These are phyloP conservation scores for Ogataea glucozyma DNA, from an alignment of 805 yeast genomes.

Conservation along the genomic window DNA sequence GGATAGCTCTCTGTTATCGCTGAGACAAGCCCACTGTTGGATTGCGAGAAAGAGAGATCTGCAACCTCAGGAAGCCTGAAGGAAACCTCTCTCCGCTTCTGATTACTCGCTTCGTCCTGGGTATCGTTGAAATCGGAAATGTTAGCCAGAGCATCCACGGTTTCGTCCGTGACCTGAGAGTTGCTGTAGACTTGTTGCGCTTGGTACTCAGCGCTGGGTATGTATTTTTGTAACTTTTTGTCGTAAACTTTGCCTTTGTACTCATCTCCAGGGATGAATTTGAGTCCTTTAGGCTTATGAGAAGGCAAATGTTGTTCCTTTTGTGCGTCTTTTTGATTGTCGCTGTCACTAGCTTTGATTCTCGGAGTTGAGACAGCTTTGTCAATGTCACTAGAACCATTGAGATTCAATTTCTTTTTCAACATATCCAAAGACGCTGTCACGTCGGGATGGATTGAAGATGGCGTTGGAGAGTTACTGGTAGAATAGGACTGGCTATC, in stretches of 20 bases:
- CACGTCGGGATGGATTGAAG: conserved; percentile 18
- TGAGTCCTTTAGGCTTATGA: conserved; percentile 26
- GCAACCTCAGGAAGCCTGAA: conserved; percentile 21
- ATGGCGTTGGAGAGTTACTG: conserved; percentile 18
- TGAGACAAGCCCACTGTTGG: conserved; percentile 44
- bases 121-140: conserved; percentile 23
- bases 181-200: conserved; percentile 1
- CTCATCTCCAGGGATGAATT: conserved; percentile 35
- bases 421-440: conserved; percentile 24
- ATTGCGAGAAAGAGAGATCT: conserved; percentile 50
- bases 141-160: conserved; percentile 22
- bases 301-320: no score
- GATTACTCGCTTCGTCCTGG: not conserved
- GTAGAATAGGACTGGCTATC: conserved; percentile 2
- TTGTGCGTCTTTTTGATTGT: not conserved
- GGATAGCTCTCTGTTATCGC: conserved; percentile 46
- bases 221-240: conserved; percentile 27
- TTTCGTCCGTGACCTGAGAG: conserved; percentile 9
- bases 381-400: conserved; percentile 11
- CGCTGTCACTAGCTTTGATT: conserved; percentile 13
- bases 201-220: conserved; percentile 24
- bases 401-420: conserved; percentile 20
- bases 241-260: conserved; percentile 35
- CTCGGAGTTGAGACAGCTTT: conserved; percentile 24
- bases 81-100: conserved; percentile 22